phyloP scores from a whole-genome alignment of 345 rosid species.

The Odontarrhena argentea region DNA sequence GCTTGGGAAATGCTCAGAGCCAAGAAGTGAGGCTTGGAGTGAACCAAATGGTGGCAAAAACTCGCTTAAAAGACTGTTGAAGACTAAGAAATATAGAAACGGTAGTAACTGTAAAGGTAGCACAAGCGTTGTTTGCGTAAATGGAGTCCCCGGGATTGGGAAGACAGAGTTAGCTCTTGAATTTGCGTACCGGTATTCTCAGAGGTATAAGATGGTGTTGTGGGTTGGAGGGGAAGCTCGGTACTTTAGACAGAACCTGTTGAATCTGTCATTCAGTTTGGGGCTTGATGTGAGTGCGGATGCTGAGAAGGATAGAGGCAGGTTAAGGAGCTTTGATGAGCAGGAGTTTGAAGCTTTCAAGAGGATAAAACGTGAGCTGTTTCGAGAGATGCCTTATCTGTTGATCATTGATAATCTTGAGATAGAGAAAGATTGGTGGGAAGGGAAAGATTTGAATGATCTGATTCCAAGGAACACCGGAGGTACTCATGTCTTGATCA shows the following conservation, averaged over 20 bases:
- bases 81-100: conserved; percentile 66
- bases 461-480: conserved; percentile 84
- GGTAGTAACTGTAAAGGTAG: conserved; percentile 54
- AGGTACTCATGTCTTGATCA: conserved; percentile 84
- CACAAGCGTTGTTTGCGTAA: conserved; percentile 64
- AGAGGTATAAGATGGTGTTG: conserved; percentile 85
- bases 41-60: conserved; percentile 60
- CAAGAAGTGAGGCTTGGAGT: conserved; percentile 62
- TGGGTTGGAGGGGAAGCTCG: conserved; percentile 93
- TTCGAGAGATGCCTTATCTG: conserved; percentile 81
- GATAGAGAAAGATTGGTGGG: conserved; percentile 94
- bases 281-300: conserved; percentile 88
- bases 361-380: conserved; percentile 77
- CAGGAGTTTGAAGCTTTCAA: conserved; percentile 89
- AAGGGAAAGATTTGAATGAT: conserved; percentile 86
- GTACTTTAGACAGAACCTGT: conserved; percentile 76
- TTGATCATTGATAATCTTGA: conserved; percentile 91
- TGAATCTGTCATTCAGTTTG: conserved; percentile 74
- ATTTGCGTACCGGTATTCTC: conserved; percentile 73
- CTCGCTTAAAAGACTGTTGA: conserved; percentile 61
- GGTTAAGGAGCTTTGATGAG: conserved; percentile 78
- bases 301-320: conserved; percentile 82
- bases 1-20: conserved; percentile 66
- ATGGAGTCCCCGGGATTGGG: conserved; percentile 77
- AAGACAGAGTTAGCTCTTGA: conserved; percentile 92